Evolutionary conservation across 257 asterid species (phyloP), one percentile per base, ranked within the genome.

Genomic region (Eucommia ulmoides): DNA sequence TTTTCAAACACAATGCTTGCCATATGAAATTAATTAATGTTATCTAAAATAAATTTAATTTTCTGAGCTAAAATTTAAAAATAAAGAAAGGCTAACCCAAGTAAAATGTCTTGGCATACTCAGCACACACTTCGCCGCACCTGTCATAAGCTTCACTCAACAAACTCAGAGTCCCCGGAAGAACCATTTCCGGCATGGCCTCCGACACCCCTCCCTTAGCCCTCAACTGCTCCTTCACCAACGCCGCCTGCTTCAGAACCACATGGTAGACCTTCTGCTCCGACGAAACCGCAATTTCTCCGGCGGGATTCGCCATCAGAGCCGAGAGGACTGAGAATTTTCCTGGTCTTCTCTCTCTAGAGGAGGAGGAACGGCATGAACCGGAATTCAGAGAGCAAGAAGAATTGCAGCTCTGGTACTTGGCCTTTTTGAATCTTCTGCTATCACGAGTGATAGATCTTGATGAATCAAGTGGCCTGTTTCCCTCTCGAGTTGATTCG

Each of bases 91-190:
- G 73, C 94, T 69, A 66, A 91, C 98, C 98, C 54, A 86, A 72
- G 75, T 83, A 79, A 77, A 91, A 91, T 20, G 99, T 86, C 83
- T 91, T 86, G 58, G 99, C 99, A 71, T 91, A 91, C 59, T 86
- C 99, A 0, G 95, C 99, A 60, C 99, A 91, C 18, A 91, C 83
- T 81, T 86, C 91, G 0, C 97, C 70, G 45, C 99, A 86, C 3
- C 99, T 87, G 68, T 83, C 87, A 74, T 91, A 91, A 52, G 99
- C 99, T 65, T 83, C 99, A 54, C 65, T 77, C 66, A 91, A 68
- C 70, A 91, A 20, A 48, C 76, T 63, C 51, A 72, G 69, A 26
- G 81, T 62, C 23, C 95, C 93, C 0, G 95, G 94, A 49, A 83
- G 62, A 38, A 44, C 73, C 9, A 81, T 68, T 5, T 29, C 38